Conservation (phyloP, 768 basidiomycete genomes). For the Botryobasidium botryosum region DNA sequence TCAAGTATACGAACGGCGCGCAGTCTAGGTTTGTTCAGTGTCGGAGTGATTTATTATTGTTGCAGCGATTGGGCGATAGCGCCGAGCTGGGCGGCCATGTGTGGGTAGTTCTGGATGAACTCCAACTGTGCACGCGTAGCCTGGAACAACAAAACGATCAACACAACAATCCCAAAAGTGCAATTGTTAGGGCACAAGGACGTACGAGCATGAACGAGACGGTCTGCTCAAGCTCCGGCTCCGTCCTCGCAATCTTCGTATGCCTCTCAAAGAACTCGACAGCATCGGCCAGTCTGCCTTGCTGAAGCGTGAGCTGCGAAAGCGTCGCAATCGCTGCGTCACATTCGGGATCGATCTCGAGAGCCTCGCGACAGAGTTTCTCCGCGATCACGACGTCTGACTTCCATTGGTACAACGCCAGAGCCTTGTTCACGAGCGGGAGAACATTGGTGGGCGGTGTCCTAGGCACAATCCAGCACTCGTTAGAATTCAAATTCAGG, state of each 20-base stretch:
- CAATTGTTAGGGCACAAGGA: constrained; percentile 10
- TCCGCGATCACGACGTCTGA: constrained; percentile 76
- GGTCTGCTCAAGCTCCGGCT: constrained; percentile 61
- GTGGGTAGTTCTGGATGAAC: constrained; percentile 68
- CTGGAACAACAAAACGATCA: constrained; percentile 22
- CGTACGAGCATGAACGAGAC: constrained; percentile 65
- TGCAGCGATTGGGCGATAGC: no score
- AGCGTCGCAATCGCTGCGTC: constrained; percentile 94
- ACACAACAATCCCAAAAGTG: constrained; percentile 2
- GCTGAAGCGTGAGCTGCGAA: constrained; percentile 83
- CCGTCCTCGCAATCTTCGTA: constrained; percentile 73
- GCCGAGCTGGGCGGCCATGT: constrained; percentile 1
- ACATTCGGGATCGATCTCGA: constrained; percentile 79
- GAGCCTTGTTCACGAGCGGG: constrained; percentile 93
- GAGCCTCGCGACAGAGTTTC: constrained; percentile 70
- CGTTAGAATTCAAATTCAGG: neutral
- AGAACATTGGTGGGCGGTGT: constrained; percentile 62
- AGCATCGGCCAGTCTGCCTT: constrained; percentile 73
- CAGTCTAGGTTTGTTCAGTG: no score
- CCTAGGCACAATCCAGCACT: constrained; percentile 12
- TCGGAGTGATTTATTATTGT: no score
- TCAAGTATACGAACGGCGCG: no score
- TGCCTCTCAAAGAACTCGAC: constrained; percentile 75
- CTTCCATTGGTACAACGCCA: constrained; percentile 90
- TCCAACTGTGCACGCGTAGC: constrained; percentile 70